These are phyloP conservation scores for Kwoniella europaea DNA, from an alignment of 768 basidiomycete species.

Conservation along the genomic window DNA sequence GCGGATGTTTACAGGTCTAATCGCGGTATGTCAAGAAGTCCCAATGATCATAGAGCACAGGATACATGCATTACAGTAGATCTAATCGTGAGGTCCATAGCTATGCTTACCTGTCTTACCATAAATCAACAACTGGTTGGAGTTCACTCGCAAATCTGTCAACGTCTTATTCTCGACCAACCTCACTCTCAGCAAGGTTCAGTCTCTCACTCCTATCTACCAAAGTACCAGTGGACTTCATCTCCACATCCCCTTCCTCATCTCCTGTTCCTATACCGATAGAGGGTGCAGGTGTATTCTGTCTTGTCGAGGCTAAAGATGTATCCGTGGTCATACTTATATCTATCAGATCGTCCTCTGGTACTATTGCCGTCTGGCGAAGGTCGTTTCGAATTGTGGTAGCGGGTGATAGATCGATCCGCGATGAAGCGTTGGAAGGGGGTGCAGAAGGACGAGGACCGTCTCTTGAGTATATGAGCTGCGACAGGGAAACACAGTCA, in stretches of 20 bases:
- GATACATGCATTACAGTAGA: too few species aligned
- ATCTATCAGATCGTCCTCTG: conserved; percentile 11
- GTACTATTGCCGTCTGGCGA: background rate
- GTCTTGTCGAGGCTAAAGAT: conserved; percentile 2
- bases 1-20: too few species aligned
- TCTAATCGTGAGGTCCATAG: too few species aligned
- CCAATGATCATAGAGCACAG: too few species aligned
- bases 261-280: background rate
- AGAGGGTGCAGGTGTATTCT: background rate
- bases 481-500: background rate
- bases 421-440: background rate
- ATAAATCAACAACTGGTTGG: too few species aligned
- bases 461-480: conserved; percentile 17
- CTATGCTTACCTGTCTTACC: too few species aligned
- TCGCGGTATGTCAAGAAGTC: too few species aligned
- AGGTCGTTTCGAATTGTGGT: background rate
- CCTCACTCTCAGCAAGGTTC: background rate
- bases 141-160: too few species aligned
- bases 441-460: conserved; percentile 5
- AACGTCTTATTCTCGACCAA: background rate
- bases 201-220: background rate
- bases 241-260: conserved; percentile 1
- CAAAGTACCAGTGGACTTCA: conserved; percentile 1
- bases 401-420: conserved; percentile 2
- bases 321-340: conserved; percentile 9